A percentile compares a stretch with the other conserved stretches of the same genome.
Conservation (phyloP, 495 filamentous ascomycete genomes). For the Aspergillus taichungensis region DNA sequence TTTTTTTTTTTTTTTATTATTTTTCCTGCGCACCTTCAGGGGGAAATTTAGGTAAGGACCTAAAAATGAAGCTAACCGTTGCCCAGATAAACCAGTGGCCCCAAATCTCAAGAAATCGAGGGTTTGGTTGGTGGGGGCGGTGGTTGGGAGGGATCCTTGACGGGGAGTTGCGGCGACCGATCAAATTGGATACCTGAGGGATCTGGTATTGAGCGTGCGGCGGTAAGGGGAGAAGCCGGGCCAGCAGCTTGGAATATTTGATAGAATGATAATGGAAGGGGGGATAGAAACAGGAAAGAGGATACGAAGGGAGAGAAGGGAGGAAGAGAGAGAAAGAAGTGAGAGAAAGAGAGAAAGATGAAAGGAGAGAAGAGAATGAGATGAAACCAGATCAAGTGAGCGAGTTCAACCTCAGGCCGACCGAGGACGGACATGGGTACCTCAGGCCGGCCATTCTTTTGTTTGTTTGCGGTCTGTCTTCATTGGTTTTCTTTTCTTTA, state of each 20-base stretch:
- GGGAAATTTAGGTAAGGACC: conserved; percentile 9
- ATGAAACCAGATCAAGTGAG: too few species aligned
- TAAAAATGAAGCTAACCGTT: conserved; percentile 8
- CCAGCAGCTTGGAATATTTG: conserved; percentile 7
- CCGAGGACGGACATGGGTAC: neutral
- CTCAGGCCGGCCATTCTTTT: too few species aligned
- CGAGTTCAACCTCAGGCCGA: neutral
- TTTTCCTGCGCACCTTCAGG: conserved; percentile 9
- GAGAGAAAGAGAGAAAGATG: conserved; percentile 7
- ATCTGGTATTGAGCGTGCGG: neutral
- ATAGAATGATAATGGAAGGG: neutral
- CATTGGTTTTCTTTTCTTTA: too few species aligned
- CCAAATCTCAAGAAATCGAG: neutral
- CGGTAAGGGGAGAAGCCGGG: conserved; percentile 4
- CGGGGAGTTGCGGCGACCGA: conserved; percentile 2
- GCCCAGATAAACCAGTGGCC: neutral
- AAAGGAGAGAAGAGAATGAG: neutral
- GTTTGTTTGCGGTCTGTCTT: too few species aligned
- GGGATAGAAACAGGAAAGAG: neutral
- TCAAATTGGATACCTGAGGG: neutral
- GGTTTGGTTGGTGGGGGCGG: neutral
- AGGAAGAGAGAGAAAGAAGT: conserved; percentile 3
- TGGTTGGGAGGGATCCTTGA: neutral
- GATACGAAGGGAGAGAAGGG: neutral
- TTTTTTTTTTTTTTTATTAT: too few species aligned